Percentiles rank a stretch among this genome's conserved stretches.
Evolutionary conservation across 371 early-diverging fungal genomes (phyloP).

Genomic region (Blakeslea trispora): DNA sequence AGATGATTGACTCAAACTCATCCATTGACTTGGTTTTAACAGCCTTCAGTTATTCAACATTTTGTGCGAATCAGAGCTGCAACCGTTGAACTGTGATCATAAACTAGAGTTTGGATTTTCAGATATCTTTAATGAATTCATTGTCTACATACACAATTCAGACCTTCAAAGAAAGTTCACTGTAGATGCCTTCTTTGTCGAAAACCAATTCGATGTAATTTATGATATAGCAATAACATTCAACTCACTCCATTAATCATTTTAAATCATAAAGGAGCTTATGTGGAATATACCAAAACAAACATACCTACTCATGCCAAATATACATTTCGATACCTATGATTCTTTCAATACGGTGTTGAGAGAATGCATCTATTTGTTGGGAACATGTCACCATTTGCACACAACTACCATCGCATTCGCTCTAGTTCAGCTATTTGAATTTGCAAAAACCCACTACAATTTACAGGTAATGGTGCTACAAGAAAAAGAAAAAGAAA

Average conservation of each 20-base stretch:
- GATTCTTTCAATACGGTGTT: conserved; percentile 1
- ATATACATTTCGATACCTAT: neutral
- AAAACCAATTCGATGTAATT: neutral
- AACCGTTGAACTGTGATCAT: neutral
- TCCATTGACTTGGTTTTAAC: neutral
- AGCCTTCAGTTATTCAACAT: conserved; percentile 8
- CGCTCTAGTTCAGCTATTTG: conserved; percentile 1
- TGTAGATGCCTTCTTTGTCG: neutral
- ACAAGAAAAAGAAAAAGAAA: neutral
- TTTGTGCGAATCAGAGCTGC: conserved; percentile 5
- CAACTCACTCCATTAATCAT: no score
- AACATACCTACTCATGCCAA: neutral
- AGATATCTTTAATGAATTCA: neutral
- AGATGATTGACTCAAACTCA: no score
- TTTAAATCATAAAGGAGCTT: no score
- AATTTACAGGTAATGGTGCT: neutral
- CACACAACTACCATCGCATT: neutral
- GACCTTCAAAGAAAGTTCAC: neutral
- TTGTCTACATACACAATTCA: neutral
- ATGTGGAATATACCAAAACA: neutral
- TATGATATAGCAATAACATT: no score
- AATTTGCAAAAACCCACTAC: neutral
- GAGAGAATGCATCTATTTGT: conserved; percentile 7
- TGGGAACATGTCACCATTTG: neutral
- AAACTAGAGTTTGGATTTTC: neutral